These are phyloP conservation scores for Didymella exigua DNA, from an alignment of 2,329 filamentous ascomycete species.

Conservation along the genomic window DNA sequence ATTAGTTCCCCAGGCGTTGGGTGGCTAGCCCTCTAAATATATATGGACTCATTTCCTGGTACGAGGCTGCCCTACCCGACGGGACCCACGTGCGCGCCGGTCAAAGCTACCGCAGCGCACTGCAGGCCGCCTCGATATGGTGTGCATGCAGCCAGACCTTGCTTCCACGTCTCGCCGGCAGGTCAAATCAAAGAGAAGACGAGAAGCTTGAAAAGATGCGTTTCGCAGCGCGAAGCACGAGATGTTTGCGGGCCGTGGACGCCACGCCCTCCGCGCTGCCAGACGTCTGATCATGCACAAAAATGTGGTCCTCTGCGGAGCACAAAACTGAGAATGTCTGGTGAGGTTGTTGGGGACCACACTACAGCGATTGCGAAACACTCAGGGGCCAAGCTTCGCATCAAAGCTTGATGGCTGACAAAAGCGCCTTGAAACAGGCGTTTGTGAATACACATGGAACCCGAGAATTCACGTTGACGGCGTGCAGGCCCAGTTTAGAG, in stretches of 20 bases:
- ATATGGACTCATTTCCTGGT: constrained; percentile 13
- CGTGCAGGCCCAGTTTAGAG: constrained; percentile 4
- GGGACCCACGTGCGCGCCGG: constrained; percentile 6
- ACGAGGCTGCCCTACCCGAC: constrained; percentile 7
- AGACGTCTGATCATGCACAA: constrained; percentile 3
- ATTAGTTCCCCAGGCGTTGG: constrained; percentile 5
- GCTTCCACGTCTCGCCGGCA: background rate
- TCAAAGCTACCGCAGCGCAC: background rate
- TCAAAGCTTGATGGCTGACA: constrained; percentile 6
- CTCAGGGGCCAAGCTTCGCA: constrained; percentile 8
- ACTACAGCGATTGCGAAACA: constrained; percentile 14
- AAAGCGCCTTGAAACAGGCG: constrained; percentile 3
- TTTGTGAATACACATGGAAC: background rate
- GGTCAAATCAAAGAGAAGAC: background rate
- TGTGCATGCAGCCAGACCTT: background rate
- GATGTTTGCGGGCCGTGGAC: constrained; percentile 4
- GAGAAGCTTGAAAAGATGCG: background rate
- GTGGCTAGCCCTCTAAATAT: constrained; percentile 1
- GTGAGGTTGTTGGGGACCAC: constrained; percentile 8
- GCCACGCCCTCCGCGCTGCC: constrained; percentile 2
- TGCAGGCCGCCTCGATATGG: background rate
- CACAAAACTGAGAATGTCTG: constrained; percentile 13
- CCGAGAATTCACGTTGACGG: constrained; percentile 1
- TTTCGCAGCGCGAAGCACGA: constrained; percentile 1
- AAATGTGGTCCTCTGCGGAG: constrained; percentile 4